Evolutionary conservation across 768 basidiomycete species (phyloP).

Genomic region (Lanmaoa rubissima): DNA sequence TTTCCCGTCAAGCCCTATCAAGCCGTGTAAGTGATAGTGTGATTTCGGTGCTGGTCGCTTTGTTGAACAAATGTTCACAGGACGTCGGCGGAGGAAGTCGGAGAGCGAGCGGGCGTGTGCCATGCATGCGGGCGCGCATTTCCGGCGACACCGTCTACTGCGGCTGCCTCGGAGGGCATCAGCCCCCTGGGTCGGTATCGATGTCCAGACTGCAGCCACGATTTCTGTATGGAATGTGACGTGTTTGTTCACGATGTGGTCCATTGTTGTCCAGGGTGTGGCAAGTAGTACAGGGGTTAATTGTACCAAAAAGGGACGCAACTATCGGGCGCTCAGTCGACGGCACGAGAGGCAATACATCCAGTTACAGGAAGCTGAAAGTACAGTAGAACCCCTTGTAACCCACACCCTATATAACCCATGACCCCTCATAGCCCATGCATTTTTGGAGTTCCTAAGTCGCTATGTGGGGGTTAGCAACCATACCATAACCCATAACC

Average conservation of each 20-base stretch:
- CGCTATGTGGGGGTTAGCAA: no score
- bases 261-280: constrained; percentile 91
- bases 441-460: no score
- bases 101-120: constrained; percentile 46
- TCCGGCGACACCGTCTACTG: constrained; percentile 40
- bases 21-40: constrained; percentile 63
- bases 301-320: background rate
- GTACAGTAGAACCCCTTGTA: no score
- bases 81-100: constrained; percentile 38
- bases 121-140: constrained; percentile 80
- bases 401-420: no score
- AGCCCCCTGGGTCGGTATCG: constrained; percentile 86
- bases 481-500: no score
- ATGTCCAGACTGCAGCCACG: constrained; percentile 79
- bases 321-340: background rate
- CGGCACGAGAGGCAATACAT: no score
- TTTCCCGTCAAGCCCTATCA: constrained; percentile 90
- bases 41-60: background rate
- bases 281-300: constrained; percentile 39
- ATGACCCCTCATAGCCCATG: no score
- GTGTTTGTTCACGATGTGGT: constrained; percentile 94
- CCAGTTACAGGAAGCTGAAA: no score
- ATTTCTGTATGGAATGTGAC: constrained; percentile 96
- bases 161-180: constrained; percentile 57
- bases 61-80: constrained; percentile 27